Evolutionary conservation across 306 rosid genomes (phyloP).

Genomic region (Citrullus mucosospermus): DNA sequence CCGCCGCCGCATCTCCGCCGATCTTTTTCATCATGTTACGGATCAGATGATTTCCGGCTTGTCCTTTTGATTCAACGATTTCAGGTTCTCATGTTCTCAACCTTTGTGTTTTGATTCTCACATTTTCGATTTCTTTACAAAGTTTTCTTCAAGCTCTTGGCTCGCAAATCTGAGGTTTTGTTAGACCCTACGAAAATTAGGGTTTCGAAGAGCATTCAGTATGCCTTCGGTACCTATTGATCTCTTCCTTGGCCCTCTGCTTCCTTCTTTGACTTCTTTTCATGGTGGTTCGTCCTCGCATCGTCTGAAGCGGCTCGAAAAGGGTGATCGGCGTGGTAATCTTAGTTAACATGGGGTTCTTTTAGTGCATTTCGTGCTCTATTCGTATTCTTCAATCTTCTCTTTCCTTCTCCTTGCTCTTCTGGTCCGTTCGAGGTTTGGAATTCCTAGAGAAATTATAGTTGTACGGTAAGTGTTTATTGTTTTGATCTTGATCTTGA

Average conservation of each 20-base stretch:
- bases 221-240: constrained; percentile 54
- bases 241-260: constrained; percentile 19
- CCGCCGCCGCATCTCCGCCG: background rate
- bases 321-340: constrained; percentile 83
- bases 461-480: constrained; percentile 3
- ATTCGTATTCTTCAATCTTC: background rate
- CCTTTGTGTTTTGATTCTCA: background rate
- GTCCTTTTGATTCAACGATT: background rate
- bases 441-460: constrained; percentile 1
- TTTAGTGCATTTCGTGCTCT: background rate
- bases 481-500: constrained; percentile 8
- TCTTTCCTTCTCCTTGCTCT: constrained; percentile 15
- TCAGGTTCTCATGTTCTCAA: background rate
- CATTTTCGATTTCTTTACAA: constrained; percentile 4
- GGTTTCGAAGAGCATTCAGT: constrained; percentile 79
- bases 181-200: constrained; percentile 10
- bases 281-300: constrained; percentile 53
- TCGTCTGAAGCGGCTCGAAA: constrained; percentile 66
- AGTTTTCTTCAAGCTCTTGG: background rate
- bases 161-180: constrained; percentile 6
- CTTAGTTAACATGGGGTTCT: constrained; percentile 55
- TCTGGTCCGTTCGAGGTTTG: constrained; percentile 8
- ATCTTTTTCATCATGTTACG: background rate
- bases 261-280: constrained; percentile 32
- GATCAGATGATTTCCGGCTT: background rate